Percentiles rank a stretch among this genome's conserved stretches.
Evolutionary conservation across 345 rosid genomes (phyloP).

Genomic region (Pseudoturritis turrita): DNA sequence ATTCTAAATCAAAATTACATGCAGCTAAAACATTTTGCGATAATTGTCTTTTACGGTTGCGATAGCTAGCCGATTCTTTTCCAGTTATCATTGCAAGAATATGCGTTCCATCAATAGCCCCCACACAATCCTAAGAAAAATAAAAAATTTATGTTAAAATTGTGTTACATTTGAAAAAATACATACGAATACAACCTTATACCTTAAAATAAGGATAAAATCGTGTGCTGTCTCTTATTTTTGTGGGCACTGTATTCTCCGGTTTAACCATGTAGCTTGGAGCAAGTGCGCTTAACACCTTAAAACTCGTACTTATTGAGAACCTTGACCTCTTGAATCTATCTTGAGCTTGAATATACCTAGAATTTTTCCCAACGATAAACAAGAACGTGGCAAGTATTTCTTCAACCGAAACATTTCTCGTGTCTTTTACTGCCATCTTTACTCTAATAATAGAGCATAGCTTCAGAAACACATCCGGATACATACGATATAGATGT

Average conservation of each 20-base stretch:
- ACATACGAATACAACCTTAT: background rate
- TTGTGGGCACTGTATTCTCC: background rate
- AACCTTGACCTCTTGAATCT: background rate
- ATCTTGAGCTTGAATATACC: background rate
- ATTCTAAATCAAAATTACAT: conserved; percentile 7
- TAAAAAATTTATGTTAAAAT: no score
- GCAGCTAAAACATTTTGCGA: background rate
- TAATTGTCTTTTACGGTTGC: background rate
- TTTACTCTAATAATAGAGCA: background rate
- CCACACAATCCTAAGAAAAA: background rate
- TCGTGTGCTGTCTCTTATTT: background rate
- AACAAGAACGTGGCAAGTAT: conserved; percentile 1
- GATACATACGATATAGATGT: background rate
- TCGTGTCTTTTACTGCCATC: background rate
- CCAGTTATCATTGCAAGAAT: background rate
- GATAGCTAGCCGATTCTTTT: background rate
- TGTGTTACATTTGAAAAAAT: background rate
- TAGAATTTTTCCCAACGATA: background rate
- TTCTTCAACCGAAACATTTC: background rate
- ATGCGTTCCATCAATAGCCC: background rate
- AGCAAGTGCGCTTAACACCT: background rate
- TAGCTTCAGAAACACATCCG: background rate
- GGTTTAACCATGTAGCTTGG: conserved; percentile 3
- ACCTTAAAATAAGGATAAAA: conserved; percentile 14
- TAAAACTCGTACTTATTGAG: conserved; percentile 6